Percentiles rank a stretch among this genome's conserved stretches.
Conservation (phyloP, 495 filamentous ascomycete genomes). For the Annulohypoxylon nitens region DNA sequence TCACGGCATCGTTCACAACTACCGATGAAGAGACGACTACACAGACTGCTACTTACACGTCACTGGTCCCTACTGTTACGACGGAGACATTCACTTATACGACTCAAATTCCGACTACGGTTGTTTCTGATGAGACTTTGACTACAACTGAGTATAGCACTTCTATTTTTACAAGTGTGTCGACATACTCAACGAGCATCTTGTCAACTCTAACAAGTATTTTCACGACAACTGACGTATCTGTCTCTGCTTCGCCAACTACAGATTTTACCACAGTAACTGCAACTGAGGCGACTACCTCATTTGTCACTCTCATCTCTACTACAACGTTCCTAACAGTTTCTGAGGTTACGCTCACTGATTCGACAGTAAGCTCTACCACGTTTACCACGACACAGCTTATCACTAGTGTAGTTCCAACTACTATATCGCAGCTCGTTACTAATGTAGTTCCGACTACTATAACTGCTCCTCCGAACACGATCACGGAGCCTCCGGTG, state of each 20-base stretch:
- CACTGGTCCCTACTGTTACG: constrained; percentile 46
- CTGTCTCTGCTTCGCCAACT: constrained; percentile 40
- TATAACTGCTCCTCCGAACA: constrained; percentile 36
- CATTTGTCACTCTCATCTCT: constrained; percentile 42
- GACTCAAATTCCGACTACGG: constrained; percentile 51
- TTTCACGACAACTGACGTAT: constrained; percentile 44
- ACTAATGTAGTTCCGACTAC: constrained; percentile 48
- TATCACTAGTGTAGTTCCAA: constrained; percentile 45
- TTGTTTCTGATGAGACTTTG: constrained; percentile 44
- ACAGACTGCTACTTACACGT: constrained; percentile 50
- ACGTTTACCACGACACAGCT: constrained; percentile 51
- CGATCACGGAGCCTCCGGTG: constrained; percentile 30
- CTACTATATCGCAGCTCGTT: constrained; percentile 41
- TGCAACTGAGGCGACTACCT: constrained; percentile 46
- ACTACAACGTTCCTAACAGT: constrained; percentile 50
- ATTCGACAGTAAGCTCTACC: constrained; percentile 50
- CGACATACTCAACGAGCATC: constrained; percentile 40
- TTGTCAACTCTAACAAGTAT: constrained; percentile 47
- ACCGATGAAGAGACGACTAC: constrained; percentile 41
- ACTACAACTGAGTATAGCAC: constrained; percentile 47
- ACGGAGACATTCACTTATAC: constrained; percentile 44
- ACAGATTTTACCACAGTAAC: constrained; percentile 47
- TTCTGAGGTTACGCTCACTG: constrained; percentile 48
- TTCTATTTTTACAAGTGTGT: constrained; percentile 44
- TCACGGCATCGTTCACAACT: constrained; percentile 16